Percentiles rank a stretch among this genome's conserved stretches.
These are phyloP conservation scores for Xylaria curta DNA, from an alignment of 495 filamentous ascomycete genomes.

Conservation along the genomic window DNA sequence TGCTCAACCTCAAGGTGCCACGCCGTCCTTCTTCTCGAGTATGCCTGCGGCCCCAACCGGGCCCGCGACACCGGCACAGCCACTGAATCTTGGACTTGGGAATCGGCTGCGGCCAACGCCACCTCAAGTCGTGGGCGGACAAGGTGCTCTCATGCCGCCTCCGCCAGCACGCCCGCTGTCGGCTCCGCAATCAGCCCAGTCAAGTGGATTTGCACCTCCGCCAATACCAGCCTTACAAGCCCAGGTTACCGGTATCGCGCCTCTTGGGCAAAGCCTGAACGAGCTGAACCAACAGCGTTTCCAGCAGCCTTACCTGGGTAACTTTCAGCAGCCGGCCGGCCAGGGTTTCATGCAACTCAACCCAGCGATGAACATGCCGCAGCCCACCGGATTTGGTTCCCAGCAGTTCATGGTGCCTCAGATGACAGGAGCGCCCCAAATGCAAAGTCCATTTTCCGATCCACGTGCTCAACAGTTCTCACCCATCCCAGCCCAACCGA, in stretches of 20 bases:
- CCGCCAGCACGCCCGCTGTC: conserved; percentile 85
- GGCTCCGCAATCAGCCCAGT: conserved; percentile 84
- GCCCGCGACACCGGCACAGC: conserved; percentile 33
- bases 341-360: conserved; percentile 49
- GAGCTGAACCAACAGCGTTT: conserved; percentile 73
- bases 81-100: conserved; percentile 48
- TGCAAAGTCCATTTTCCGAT: conserved; percentile 55
- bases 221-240: conserved; percentile 76
- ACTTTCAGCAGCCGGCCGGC: conserved; percentile 51
- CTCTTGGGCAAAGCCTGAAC: conserved; percentile 76
- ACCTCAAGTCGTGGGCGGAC: conserved; percentile 63
- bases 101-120: conserved; percentile 77
- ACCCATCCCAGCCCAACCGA: conserved; percentile 67
- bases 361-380: conserved; percentile 50
- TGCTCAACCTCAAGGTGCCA: conserved; percentile 59
- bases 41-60: conserved; percentile 43
- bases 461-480: conserved; percentile 65
- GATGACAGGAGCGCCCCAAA: conserved; percentile 44
- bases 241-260: conserved; percentile 82
- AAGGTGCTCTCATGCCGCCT: conserved; percentile 71
- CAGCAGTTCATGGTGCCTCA: conserved; percentile 57
- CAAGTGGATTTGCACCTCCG: conserved; percentile 70
- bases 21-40: conserved; percentile 57
- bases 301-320: conserved; percentile 59
- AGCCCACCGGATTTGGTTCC: conserved; percentile 64